phyloP scores from a whole-genome alignment of 176 grass and related monocot genomes.

The Oropetium thomaeum region DNA sequence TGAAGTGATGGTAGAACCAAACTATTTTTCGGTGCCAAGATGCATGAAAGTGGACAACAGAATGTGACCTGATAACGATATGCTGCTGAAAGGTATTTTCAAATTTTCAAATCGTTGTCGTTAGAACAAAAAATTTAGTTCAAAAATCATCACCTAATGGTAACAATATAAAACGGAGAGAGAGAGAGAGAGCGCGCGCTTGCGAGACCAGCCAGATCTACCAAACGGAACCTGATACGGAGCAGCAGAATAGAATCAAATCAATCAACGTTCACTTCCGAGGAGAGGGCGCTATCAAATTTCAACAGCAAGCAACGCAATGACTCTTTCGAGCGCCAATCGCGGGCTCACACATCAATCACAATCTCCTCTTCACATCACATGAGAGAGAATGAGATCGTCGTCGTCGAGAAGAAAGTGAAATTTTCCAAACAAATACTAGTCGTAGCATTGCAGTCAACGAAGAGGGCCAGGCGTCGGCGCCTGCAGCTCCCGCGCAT shows the following conservation, averaged over 20 bases:
- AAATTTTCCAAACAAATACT: background rate
- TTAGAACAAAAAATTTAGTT: no score
- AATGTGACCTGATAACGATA: background rate
- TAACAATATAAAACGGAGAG: no score
- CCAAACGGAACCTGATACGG: background rate
- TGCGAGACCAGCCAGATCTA: background rate
- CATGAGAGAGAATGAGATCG: no score
- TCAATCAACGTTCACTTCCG: background rate
- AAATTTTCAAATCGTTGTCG: no score
- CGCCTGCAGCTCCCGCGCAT: background rate
- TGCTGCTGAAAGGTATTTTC: no score
- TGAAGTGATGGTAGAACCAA: background rate
- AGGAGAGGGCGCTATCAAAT: background rate
- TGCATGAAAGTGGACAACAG: background rate
- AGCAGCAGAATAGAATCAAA: background rate
- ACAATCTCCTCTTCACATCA: no score
- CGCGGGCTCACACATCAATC: background rate
- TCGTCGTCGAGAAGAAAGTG: no score
- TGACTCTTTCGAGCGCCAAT: background rate
- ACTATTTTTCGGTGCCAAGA: no score
- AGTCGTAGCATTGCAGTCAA: background rate
- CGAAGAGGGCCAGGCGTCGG: background rate
- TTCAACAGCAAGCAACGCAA: no score
- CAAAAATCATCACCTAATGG: no score
- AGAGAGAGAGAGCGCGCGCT: no score